These are phyloP conservation scores for Hypomyces perniciosus DNA, from an alignment of 2,329 filamentous ascomycete genomes.

Conservation along the genomic window DNA sequence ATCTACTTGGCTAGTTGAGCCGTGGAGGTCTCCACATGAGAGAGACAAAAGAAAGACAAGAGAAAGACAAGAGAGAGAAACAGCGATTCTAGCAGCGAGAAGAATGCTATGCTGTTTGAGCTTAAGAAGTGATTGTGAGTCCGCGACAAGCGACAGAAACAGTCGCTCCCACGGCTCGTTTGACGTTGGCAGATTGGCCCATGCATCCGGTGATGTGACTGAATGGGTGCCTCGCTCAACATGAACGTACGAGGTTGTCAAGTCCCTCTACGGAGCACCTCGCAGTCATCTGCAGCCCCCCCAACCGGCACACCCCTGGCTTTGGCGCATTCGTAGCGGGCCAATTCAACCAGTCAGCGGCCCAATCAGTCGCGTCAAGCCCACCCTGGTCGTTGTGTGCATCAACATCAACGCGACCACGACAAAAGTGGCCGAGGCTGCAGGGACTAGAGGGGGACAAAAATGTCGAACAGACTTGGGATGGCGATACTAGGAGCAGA, in stretches of 20 bases:
- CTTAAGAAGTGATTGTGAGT: too few species aligned
- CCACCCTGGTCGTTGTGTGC: slow-evolving; percentile 11
- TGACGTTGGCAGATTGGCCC: slow-evolving; percentile 1
- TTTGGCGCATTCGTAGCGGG: slow-evolving; percentile 13
- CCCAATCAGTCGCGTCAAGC: slow-evolving; percentile 22
- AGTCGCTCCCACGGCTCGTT: neutral
- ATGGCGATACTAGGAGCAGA: too few species aligned
- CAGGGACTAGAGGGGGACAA: slow-evolving; percentile 20
- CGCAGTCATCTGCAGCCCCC: slow-evolving; percentile 10
- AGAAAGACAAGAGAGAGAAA: neutral
- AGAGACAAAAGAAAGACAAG: neutral
- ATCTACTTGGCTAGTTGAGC: slow-evolving; percentile 7
- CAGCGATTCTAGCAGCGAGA: too few species aligned
- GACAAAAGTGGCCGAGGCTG: slow-evolving; percentile 18
- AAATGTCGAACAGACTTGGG: neutral
- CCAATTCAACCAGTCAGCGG: slow-evolving; percentile 21
- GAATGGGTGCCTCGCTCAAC: neutral
- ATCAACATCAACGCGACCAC: slow-evolving; percentile 24
- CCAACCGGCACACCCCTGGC: slow-evolving; percentile 7
- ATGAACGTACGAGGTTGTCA: slow-evolving; percentile 5
- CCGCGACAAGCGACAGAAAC: too few species aligned
- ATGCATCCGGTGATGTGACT: slow-evolving; percentile 8
- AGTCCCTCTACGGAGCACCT: slow-evolving; percentile 5
- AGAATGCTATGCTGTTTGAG: too few species aligned
- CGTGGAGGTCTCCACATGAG: slow-evolving; percentile 4